Evolutionary conservation across 2,329 filamentous ascomycete species (phyloP).

Genomic region (Arthrinium phaeospermum): DNA sequence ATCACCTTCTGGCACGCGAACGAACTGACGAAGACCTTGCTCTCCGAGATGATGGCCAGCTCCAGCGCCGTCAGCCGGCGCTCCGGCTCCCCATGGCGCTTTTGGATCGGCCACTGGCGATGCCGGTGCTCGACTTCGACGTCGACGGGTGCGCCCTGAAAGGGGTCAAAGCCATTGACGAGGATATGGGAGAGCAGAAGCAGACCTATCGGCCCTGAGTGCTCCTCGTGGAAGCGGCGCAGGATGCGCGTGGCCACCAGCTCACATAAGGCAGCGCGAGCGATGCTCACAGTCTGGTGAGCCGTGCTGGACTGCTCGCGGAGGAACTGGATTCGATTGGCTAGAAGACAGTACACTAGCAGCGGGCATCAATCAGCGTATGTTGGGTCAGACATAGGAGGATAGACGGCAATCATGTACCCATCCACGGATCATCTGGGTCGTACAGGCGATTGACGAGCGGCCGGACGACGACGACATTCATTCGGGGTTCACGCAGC

Average conservation of each 20-base stretch:
- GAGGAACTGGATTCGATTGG: constrained; percentile 73
- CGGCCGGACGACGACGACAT: constrained; percentile 68
- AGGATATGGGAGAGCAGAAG: constrained; percentile 71
- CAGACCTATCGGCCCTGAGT: constrained; percentile 65
- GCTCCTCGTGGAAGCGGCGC: constrained; percentile 71
- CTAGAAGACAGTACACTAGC: constrained; percentile 72
- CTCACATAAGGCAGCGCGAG: constrained; percentile 72
- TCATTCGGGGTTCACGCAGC: constrained; percentile 70
- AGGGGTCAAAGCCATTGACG: constrained; percentile 74
- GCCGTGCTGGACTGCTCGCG: constrained; percentile 69
- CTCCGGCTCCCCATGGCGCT: constrained; percentile 45
- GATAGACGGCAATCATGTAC: constrained; percentile 40
- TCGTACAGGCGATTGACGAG: constrained; percentile 73
- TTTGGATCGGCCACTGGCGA: constrained; percentile 46
- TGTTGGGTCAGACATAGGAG: background rate
- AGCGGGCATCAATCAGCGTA: background rate
- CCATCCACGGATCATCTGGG: constrained; percentile 66
- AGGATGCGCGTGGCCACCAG: constrained; percentile 70
- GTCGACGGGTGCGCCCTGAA: constrained; percentile 69
- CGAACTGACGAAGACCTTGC: constrained; percentile 69
- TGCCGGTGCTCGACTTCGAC: constrained; percentile 56
- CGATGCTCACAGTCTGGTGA: constrained; percentile 72
- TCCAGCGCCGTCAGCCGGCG: constrained; percentile 72
- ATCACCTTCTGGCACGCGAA: constrained; percentile 73
- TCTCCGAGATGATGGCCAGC: constrained; percentile 74